Evolutionary conservation across 345 rosid genomes (phyloP).

Genomic region (Syzygium grande): DNA sequence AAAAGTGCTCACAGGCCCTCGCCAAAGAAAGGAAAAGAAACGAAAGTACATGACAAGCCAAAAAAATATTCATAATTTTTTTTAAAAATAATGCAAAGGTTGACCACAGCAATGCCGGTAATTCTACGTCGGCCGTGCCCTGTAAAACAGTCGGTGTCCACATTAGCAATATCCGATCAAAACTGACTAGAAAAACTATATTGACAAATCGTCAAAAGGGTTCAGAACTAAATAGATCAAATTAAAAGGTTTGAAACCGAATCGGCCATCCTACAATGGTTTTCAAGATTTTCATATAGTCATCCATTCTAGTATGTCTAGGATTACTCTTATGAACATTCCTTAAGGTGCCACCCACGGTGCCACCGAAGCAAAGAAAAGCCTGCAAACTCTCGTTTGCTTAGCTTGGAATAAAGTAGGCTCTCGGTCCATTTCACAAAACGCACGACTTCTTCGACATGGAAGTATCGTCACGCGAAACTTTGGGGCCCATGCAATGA

Average conservation of each 20-base stretch:
- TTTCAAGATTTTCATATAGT: neutral
- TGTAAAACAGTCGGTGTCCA: neutral
- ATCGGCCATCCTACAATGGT: accelerated
- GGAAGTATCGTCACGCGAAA: neutral
- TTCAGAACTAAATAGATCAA: accelerated
- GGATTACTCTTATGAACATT: neutral
- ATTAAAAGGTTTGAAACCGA: neutral
- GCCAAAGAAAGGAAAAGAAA: neutral
- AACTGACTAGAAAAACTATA: neutral
- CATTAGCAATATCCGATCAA: neutral
- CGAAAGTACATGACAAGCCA: too few relatives aligned
- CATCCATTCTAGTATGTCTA: accelerated
- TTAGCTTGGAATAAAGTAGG: neutral
- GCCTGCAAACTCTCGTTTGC: neutral
- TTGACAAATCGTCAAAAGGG: accelerated
- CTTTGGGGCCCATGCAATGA: neutral
- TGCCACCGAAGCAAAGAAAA: neutral
- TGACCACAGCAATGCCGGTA: too few relatives aligned
- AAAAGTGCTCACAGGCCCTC: neutral
- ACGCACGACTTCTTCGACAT: neutral
- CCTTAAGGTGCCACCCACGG: neutral
- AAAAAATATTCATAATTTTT: too few relatives aligned
- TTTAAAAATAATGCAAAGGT: neutral
- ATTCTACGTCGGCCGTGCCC: too few relatives aligned
- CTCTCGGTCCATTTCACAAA: neutral